A percentile compares a stretch with the other conserved stretches of the same genome.
Conservation (phyloP, 345 rosid species). For the Boechera stricta region DNA sequence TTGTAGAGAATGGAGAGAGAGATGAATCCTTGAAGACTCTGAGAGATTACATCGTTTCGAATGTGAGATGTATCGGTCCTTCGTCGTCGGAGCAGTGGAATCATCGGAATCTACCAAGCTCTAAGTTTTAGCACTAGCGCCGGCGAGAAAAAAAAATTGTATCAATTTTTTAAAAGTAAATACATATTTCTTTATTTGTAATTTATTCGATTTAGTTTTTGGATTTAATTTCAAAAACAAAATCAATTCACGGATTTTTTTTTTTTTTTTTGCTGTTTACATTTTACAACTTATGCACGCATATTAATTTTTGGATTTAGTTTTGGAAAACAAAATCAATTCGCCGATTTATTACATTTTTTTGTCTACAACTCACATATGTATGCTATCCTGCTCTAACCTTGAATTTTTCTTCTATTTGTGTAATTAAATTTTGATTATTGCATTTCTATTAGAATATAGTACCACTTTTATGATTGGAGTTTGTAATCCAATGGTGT, state of each 20-base stretch:
- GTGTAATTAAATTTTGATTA: neutral
- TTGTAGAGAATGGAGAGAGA: constrained; percentile 56
- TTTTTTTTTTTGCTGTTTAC: neutral
- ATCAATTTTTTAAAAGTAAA: neutral
- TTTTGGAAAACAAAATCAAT: neutral
- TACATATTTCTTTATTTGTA: constrained; percentile 17
- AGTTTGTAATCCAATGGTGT: neutral
- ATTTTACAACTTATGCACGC: neutral
- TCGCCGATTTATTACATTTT: neutral
- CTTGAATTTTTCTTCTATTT: too few species aligned
- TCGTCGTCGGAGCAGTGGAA: constrained; percentile 40
- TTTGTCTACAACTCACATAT: neutral
- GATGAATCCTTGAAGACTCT: constrained; percentile 54
- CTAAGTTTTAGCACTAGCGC: neutral
- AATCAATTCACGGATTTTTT: neutral
- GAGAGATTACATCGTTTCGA: constrained; percentile 65
- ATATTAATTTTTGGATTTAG: neutral
- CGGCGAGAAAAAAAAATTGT: neutral
- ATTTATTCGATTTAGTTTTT: constrained; percentile 14
- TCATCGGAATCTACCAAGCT: constrained; percentile 33
- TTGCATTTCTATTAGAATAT: neutral
- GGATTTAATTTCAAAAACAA: neutral
- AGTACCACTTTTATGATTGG: neutral
- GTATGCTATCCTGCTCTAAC: too few species aligned
- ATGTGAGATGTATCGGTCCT: constrained; percentile 40